phyloP scores from a whole-genome alignment of 2,329 filamentous ascomycete genomes.

The Cladosporium colombiae region DNA sequence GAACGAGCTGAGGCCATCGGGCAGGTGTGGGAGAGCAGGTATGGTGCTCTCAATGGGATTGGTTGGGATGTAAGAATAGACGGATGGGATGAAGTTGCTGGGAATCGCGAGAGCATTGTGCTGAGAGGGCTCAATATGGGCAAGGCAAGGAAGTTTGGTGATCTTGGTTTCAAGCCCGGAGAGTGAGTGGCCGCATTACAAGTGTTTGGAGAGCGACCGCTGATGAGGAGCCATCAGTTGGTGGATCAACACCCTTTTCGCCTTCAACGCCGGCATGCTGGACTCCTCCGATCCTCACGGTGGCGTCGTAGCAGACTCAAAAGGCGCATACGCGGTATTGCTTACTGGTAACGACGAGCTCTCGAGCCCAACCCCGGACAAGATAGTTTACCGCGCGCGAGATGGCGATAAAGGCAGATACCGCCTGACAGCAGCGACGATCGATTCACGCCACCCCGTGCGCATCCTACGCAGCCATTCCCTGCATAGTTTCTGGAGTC shows the following conservation, averaged over 20 bases:
- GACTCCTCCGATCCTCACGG: conserved; percentile 44
- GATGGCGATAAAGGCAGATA: conserved; percentile 46
- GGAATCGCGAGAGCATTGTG: conserved; percentile 39
- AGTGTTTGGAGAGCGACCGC: not conserved
- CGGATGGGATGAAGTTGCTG: conserved; percentile 45
- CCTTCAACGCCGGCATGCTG: conserved; percentile 51
- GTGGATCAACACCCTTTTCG: conserved; percentile 53
- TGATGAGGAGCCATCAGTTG: conserved; percentile 39
- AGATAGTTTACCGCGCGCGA: conserved; percentile 46
- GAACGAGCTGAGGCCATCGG: conserved; percentile 48
- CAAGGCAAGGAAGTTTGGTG: conserved; percentile 40
- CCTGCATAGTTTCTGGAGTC: conserved; percentile 47
- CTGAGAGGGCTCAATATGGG: conserved; percentile 36
- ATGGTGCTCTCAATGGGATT: conserved; percentile 29
- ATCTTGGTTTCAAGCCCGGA: conserved; percentile 50
- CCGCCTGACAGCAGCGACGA: conserved; percentile 45
- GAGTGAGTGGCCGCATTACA: conserved; percentile 39
- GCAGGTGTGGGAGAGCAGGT: conserved; percentile 38
- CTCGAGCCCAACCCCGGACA: conserved; percentile 35
- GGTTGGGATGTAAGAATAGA: conserved; percentile 41
- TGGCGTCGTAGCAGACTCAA: conserved; percentile 44
- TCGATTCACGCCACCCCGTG: conserved; percentile 43
- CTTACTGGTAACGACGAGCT: conserved; percentile 45
- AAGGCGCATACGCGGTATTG: conserved; percentile 49
- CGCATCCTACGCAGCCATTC: conserved; percentile 49